phyloP scores from a whole-genome alignment of 805 yeast genomes.

The Saccharomycopsis capsularis region DNA sequence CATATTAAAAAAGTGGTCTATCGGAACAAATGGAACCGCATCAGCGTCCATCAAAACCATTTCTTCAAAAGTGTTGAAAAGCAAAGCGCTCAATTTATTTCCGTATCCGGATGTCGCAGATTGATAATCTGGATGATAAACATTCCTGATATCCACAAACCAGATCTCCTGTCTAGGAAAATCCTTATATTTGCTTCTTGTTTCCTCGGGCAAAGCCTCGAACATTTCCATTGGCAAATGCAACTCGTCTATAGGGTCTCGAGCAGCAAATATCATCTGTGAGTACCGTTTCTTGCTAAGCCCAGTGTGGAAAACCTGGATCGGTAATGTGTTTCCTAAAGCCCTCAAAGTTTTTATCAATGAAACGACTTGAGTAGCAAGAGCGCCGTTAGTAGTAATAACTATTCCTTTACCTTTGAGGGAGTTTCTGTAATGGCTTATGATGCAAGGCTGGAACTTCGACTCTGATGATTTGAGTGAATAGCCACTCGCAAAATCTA shows the following conservation, averaged over 20 bases:
- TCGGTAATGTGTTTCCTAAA: conserved; percentile 31
- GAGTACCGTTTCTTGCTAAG: background rate
- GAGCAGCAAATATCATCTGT: conserved; percentile 8
- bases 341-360: conserved; percentile 37
- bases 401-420: conserved; percentile 35
- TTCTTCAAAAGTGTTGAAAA: conserved; percentile 44
- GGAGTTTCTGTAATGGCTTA: conserved; percentile 15
- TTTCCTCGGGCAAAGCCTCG: background rate
- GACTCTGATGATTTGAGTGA: background rate
- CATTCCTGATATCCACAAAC: conserved; percentile 25
- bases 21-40: conserved; percentile 37
- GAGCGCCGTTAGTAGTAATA: conserved; percentile 29
- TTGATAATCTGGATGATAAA: conserved; percentile 16
- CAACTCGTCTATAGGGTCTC: background rate
- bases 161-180: conserved; percentile 28
- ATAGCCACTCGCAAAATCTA: conserved; percentile 16
- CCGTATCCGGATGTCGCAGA: conserved; percentile 28
- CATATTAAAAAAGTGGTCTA: conserved; percentile 33
- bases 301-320: conserved; percentile 34
- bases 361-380: conserved; percentile 26
- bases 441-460: conserved; percentile 5
- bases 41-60: conserved; percentile 47
- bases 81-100: conserved; percentile 39
- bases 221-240: conserved; percentile 1
- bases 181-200: background rate